Conservation (phyloP, 2,329 filamentous ascomycete genomes). For the Fonsecaea monophora region DNA sequence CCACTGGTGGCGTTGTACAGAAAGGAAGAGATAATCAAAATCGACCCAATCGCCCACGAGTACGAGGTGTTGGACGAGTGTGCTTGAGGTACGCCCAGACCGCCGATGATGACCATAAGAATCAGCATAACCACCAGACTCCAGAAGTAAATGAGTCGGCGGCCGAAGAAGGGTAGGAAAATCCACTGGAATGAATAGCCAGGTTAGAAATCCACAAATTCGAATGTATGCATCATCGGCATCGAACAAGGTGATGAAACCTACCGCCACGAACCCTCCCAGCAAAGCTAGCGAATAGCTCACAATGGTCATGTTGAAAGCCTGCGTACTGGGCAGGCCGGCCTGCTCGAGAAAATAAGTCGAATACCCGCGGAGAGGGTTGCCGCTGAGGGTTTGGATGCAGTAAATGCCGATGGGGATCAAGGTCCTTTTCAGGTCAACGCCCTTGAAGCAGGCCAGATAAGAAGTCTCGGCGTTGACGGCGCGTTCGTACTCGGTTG, state of each 20-base stretch:
- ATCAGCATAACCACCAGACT: constrained; percentile 46
- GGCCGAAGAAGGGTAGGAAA: too few relatives aligned
- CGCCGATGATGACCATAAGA: constrained; percentile 44
- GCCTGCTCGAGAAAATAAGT: constrained; percentile 48
- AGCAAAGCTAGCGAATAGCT: constrained; percentile 55
- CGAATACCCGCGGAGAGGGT: constrained; percentile 43
- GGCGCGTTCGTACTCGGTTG: constrained; percentile 45
- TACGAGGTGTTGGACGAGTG: constrained; percentile 39
- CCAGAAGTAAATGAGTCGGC: too few relatives aligned
- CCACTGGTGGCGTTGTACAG: constrained; percentile 62
- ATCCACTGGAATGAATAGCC: too few relatives aligned
- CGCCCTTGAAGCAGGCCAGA: constrained; percentile 43
- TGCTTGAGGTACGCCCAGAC: constrained; percentile 33
- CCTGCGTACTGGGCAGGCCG: constrained; percentile 43
- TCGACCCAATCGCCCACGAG: constrained; percentile 49
- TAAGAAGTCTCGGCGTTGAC: constrained; percentile 40
- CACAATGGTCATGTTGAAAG: constrained; percentile 59
- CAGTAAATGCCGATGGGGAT: constrained; percentile 48
- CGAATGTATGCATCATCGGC: too few relatives aligned
- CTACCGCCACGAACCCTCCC: too few relatives aligned
- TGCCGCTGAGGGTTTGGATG: constrained; percentile 45
- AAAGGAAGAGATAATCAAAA: constrained; percentile 62
- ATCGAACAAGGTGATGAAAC: too few relatives aligned
- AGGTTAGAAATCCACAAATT: too few relatives aligned
- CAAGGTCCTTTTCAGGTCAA: constrained; percentile 50